Conservation (phyloP, 495 filamentous ascomycete genomes). For the Hypoxylon lenormandii region DNA sequence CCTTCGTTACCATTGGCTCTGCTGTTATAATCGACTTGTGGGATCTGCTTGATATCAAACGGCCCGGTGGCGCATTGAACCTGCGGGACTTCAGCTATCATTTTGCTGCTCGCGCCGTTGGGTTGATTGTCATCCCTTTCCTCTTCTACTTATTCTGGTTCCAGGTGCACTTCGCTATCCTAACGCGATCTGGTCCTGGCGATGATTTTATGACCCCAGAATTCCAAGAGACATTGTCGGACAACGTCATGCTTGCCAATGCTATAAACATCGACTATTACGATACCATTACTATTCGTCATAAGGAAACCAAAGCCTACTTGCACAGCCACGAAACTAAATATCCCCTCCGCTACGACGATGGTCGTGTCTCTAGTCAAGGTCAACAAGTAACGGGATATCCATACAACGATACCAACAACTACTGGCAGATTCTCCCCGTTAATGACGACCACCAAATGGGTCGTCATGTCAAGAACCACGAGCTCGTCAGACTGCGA, state of each 20-base stretch:
- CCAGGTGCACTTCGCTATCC: conserved; percentile 95
- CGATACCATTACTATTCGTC: conserved; percentile 85
- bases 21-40: conserved; percentile 94
- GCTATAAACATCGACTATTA: conserved; percentile 88
- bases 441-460: conserved; percentile 64
- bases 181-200: conserved; percentile 88
- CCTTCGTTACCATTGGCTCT: conserved; percentile 95
- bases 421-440: conserved; percentile 95
- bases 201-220: conserved; percentile 99
- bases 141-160: conserved; percentile 99
- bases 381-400: conserved; percentile 98
- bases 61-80: conserved; percentile 78
- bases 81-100: conserved; percentile 87
- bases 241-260: conserved; percentile 90
- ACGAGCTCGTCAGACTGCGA: conserved; percentile 86
- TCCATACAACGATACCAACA: conserved; percentile 98
- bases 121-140: conserved; percentile 89
- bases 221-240: conserved; percentile 95
- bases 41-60: conserved; percentile 90
- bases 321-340: conserved; percentile 90
- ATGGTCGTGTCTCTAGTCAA: conserved; percentile 96
- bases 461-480: conserved; percentile 78
- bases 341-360: conserved; percentile 95
- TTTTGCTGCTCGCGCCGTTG: conserved; percentile 83
- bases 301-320: conserved; percentile 97